A percentile compares a stretch with the other conserved stretches of the same genome.
Conservation (phyloP, 306 rosid genomes). For the Acacia confusa region DNA sequence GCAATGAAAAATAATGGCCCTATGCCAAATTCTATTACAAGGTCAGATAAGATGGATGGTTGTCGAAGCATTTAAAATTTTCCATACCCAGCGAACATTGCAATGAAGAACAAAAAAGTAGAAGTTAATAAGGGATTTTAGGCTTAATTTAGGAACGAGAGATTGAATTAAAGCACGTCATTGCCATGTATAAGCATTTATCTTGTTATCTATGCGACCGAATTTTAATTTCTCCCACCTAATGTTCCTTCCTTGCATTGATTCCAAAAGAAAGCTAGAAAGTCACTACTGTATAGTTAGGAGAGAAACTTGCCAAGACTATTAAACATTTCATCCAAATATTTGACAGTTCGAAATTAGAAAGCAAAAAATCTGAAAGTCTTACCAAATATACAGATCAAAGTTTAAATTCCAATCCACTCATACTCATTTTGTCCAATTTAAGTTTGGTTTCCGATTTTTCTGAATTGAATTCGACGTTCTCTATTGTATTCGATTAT, state of each 20-base stretch:
- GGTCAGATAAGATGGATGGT: neutral
- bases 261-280: neutral
- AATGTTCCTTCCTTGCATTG: neutral
- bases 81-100: neutral
- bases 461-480: too few relatives aligned
- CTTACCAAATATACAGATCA: neutral
- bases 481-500: too few relatives aligned
- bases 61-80: neutral
- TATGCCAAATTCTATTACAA: neutral
- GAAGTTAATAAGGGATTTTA: neutral
- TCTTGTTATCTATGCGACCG: neutral
- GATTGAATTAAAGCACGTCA: neutral
- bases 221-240: neutral
- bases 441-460: too few relatives aligned
- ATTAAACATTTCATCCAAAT: too few relatives aligned
- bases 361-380: neutral
- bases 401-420: too few relatives aligned
- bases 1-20: constrained; percentile 9
- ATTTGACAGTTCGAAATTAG: neutral
- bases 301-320: neutral
- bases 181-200: neutral
- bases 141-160: neutral
- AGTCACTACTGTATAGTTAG: neutral
- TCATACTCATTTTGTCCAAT: too few relatives aligned
- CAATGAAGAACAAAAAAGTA: neutral